Evolutionary conservation across 2,329 filamentous ascomycete genomes (phyloP).

Genomic region (Cladophialophora yegresii): DNA sequence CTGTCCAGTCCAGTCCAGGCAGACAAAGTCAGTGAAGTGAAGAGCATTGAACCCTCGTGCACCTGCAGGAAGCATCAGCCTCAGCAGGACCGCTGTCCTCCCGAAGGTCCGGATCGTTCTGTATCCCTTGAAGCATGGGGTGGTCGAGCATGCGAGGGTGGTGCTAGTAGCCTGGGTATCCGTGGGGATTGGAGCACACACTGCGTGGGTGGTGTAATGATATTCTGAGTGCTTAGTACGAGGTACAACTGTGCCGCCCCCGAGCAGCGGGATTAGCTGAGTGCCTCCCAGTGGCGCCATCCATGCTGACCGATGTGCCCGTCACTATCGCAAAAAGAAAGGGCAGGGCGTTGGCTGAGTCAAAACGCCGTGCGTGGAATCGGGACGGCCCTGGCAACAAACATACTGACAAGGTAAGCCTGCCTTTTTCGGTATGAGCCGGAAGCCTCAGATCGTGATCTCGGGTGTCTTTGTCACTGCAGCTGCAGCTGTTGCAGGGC

Average conservation of each 20-base stretch:
- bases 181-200: neutral
- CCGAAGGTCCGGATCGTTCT: neutral
- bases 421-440: neutral
- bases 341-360: conserved; percentile 10
- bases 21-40: neutral
- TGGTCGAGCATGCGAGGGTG: neutral
- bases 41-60: neutral
- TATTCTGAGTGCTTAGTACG: neutral
- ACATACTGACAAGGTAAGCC: neutral
- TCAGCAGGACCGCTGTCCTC: neutral
- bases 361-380: neutral
- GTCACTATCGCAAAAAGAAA: neutral
- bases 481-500: neutral
- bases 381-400: neutral
- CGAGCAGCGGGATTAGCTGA: neutral
- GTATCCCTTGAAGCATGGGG: neutral
- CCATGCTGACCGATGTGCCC: neutral
- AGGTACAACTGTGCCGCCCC: neutral
- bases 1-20: neutral
- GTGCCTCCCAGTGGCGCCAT: too few relatives aligned
- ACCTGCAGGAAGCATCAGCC: neutral
- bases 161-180: conserved; percentile 9
- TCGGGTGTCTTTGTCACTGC: neutral
- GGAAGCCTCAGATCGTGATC: neutral
- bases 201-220: neutral